Conservation (phyloP, 768 basidiomycete species). For the Kwoniella europaea region DNA sequence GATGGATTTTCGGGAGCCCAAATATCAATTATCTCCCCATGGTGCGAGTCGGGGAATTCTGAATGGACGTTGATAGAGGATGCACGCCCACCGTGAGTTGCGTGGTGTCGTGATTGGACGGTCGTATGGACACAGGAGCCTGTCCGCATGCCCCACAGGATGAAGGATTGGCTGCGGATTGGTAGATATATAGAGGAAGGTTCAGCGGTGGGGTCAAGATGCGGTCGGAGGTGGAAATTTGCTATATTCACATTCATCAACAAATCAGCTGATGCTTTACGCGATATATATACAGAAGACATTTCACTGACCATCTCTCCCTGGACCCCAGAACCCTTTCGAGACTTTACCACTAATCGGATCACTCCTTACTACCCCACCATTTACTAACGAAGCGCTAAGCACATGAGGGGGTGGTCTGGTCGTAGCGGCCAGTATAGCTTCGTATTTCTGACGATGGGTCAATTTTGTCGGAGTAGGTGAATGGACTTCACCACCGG, state of each 20-base stretch:
- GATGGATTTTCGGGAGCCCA: conserved; percentile 32
- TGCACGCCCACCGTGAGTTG: conserved; percentile 44
- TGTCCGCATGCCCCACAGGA: conserved; percentile 47
- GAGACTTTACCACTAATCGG: conserved; percentile 50
- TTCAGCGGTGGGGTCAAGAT: conserved; percentile 24
- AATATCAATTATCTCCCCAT: conserved; percentile 36
- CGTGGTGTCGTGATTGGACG: conserved; percentile 34
- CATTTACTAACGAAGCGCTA: conserved; percentile 40
- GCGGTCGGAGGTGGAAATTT: conserved; percentile 47
- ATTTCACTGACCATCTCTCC: conserved; percentile 33
- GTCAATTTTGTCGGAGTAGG: conserved; percentile 35
- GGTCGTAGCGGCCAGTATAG: conserved; percentile 42
- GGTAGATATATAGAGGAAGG: conserved; percentile 40
- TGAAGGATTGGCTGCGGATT: conserved; percentile 29
- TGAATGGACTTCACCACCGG: background rate
- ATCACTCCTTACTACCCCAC: conserved; percentile 47
- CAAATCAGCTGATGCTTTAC: background rate
- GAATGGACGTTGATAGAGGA: conserved; percentile 38
- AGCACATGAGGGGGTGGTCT: conserved; percentile 49
- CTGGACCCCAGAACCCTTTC: conserved; percentile 54
- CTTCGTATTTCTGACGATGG: conserved; percentile 51
- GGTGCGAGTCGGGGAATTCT: conserved; percentile 33
- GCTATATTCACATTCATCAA: conserved; percentile 21
- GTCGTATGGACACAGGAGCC: conserved; percentile 48
- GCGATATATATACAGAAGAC: background rate